These are phyloP conservation scores for Citrus sp. DNA, from an alignment of 345 rosid species.

Conservation along the genomic window DNA sequence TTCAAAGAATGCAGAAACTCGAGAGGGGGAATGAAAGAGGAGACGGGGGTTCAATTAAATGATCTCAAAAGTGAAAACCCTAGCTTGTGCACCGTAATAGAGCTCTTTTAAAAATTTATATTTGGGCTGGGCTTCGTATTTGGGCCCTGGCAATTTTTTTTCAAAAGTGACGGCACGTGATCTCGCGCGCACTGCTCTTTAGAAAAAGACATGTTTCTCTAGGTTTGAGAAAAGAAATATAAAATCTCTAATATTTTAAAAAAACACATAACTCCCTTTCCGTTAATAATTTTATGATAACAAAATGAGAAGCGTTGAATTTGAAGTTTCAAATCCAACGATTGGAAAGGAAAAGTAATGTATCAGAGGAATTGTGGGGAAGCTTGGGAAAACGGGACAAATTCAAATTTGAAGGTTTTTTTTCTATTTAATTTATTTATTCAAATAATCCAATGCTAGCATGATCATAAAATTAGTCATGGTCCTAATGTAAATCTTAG, in stretches of 20 bases:
- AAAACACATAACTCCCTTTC: too few relatives aligned
- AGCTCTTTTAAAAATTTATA: background rate
- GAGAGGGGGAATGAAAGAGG: background rate
- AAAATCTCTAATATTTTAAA: too few relatives aligned
- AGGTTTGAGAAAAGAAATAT: too few relatives aligned
- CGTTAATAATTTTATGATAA: too few relatives aligned
- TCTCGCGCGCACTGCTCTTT: background rate
- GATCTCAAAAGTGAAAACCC: conserved; percentile 26
- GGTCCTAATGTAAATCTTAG: background rate
- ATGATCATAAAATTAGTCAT: background rate
- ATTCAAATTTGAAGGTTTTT: too few relatives aligned
- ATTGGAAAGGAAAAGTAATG: too few relatives aligned
- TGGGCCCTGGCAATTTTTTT: background rate
- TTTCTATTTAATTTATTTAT: too few relatives aligned
- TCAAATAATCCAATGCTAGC: background rate
- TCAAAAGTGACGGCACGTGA: too few relatives aligned
- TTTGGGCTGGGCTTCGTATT: background rate
- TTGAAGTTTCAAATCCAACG: background rate
- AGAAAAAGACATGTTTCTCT: too few relatives aligned
- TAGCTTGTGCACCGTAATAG: conserved; percentile 5
- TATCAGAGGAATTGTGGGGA: too few relatives aligned
- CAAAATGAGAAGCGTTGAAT: too few relatives aligned
- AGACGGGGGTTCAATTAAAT: background rate
- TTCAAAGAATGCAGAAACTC: background rate
- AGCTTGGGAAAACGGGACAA: too few relatives aligned